A percentile compares a stretch with the other conserved stretches of the same genome.
phyloP scores from a whole-genome alignment of 1,284 basidiomycete species.

The Neonothopanus nambi region DNA sequence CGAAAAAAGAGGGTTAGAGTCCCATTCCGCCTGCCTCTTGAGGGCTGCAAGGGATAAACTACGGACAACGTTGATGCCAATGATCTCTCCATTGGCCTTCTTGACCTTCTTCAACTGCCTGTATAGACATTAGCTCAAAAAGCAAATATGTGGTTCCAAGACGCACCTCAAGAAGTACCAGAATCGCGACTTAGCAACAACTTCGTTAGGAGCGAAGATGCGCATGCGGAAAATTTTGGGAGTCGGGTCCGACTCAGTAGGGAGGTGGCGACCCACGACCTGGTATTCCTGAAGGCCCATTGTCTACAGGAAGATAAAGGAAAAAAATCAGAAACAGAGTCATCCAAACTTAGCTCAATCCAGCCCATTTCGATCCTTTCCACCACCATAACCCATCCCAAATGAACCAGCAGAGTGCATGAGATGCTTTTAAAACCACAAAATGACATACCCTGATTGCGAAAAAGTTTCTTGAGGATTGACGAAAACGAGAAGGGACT shows the following conservation, averaged over 20 bases:
- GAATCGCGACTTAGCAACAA: slow-evolving; percentile 99
- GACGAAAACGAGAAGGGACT: neutral
- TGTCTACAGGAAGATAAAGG: slow-evolving; percentile 14
- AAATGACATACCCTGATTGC: neutral
- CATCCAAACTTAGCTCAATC: slow-evolving; percentile 8
- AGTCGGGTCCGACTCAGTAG: slow-evolving; percentile 89
- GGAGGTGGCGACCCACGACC: slow-evolving; percentile 97
- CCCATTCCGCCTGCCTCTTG: slow-evolving; percentile 84
- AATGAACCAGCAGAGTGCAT: too few species aligned
- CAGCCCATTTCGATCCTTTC: neutral
- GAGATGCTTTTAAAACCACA: neutral
- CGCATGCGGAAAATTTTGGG: slow-evolving; percentile 99
- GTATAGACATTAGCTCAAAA: slow-evolving; percentile 15
- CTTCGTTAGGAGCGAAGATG: slow-evolving; percentile 98
- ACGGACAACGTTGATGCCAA: slow-evolving; percentile 96
- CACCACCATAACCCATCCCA: neutral
- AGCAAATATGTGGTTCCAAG: neutral
- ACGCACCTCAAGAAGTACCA: slow-evolving; percentile 95
- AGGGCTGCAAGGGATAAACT: slow-evolving; percentile 74
- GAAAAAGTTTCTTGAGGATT: neutral
- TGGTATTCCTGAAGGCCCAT: slow-evolving; percentile 81
- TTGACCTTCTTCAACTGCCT: slow-evolving; percentile 99
- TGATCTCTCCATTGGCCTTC: slow-evolving; percentile 99
- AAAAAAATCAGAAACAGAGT: neutral
- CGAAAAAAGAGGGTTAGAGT: slow-evolving; percentile 45